Evolutionary conservation across 2,329 filamentous ascomycete species (phyloP).

Genomic region (Neofusicoccum kwambonambiense): DNA sequence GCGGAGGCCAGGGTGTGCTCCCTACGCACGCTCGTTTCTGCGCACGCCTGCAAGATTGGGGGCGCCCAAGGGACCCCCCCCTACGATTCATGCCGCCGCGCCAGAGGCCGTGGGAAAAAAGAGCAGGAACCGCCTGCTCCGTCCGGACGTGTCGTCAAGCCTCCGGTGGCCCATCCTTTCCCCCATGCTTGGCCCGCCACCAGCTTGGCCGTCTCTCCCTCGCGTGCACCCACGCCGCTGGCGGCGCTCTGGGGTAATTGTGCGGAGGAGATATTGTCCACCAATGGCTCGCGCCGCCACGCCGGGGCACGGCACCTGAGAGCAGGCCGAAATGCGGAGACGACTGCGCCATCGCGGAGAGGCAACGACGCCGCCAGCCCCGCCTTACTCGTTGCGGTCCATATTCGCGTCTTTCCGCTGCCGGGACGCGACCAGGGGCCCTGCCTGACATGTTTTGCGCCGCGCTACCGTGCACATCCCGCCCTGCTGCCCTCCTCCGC

Average conservation of each 20-base stretch:
- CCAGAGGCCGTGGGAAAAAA: background rate
- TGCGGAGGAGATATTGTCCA: conserved; percentile 12
- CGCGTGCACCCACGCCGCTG: too few species aligned
- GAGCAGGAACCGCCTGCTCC: background rate
- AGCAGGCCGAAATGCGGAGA: background rate
- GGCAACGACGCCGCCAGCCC: background rate
- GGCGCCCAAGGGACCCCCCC: background rate
- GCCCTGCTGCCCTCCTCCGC: background rate
- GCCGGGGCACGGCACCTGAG: background rate
- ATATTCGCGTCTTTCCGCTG: background rate
- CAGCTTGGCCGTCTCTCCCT: background rate
- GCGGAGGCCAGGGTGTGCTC: background rate
- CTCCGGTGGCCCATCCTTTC: background rate
- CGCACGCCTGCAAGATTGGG: background rate
- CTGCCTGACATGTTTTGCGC: background rate
- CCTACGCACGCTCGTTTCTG: background rate
- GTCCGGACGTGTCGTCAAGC: conserved; percentile 1
- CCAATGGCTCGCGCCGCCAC: conserved; percentile 1
- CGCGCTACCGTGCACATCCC: background rate
- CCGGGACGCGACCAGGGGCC: background rate
- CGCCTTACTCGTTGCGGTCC: conserved; percentile 9
- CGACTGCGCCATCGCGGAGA: conserved; percentile 2
- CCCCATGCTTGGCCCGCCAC: background rate
- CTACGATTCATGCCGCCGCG: background rate
- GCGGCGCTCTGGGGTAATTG: conserved; percentile 10